Evolutionary conservation across 1,284 basidiomycete genomes (phyloP), one percentile per base, ranked within the genome.

Genomic region (Boletus smithii): DNA sequence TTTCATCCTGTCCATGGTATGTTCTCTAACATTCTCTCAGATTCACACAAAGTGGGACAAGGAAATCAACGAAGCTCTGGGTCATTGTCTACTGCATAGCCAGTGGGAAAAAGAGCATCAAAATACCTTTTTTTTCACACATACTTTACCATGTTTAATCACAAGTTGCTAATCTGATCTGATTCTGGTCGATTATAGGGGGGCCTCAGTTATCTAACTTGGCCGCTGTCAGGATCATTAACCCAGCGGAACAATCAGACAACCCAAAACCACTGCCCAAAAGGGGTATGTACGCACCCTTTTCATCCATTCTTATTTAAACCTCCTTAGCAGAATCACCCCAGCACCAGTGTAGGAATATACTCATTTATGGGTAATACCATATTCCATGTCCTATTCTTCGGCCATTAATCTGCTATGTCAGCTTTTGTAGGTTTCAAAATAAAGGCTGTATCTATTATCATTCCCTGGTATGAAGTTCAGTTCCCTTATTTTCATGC

Each of bases 401-500:
- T 36, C 42, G 37, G 26, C 31, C 32, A 14, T 34, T 61, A 5
- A 61, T 39, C 17, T 1, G 0, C 29, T 22, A 27, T 27, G 50
- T 5, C 54, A 92, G 90, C 42, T 83, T 77, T 49, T 94, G 91
- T 73, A 86, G 86, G 70, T 91, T 79, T 56, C 81, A 93, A 70
- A 87, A 89, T 64, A 85, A 88, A 70, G 89, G 89, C 53, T 92
- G 90, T 71, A 73, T 77, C 39, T 93, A 88, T 65, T 84, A 84
- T 60, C 90, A 93, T 67, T 88, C 89, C 48, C 73, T 81, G 54
- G 85, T 88, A 65, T 57, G 81, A 67, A 29, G 40, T 44, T 56
- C 41, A 34, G 44, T 42, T 50, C 35, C 18, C 5, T 46, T 18
- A 23, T 42, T 31, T 45, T 47, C 17, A 20, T 49, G 41, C 58